Percentiles rank a stretch among this genome's conserved stretches.
phyloP scores from a whole-genome alignment of 2,329 filamentous ascomycete species.

The Gnomoniopsis sp. region DNA sequence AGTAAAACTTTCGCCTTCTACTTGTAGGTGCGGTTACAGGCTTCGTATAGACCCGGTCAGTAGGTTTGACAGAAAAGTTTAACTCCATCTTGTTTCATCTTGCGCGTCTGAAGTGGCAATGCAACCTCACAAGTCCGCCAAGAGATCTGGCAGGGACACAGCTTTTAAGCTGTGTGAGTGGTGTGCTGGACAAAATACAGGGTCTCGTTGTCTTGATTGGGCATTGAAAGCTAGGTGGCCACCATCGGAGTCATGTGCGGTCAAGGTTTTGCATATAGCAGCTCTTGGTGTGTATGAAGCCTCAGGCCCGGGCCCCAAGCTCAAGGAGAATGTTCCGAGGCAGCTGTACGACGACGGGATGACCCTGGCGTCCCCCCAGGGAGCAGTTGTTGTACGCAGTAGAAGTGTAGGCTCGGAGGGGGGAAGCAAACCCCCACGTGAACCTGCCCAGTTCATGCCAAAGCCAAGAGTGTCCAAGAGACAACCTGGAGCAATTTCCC shows the following conservation, averaged over 20 bases:
- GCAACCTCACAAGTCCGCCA: not conserved
- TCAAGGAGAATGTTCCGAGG: not conserved
- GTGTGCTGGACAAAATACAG: too few species aligned
- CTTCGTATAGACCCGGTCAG: too few species aligned
- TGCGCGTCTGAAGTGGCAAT: not conserved
- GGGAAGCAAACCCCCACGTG: not conserved
- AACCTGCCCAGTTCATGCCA: too few species aligned
- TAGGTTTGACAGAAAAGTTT: too few species aligned
- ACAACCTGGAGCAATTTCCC: not conserved
- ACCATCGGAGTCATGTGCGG: too few species aligned
- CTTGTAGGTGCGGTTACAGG: not conserved
- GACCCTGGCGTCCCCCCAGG: not conserved
- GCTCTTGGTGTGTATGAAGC: not conserved
- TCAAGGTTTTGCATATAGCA: too few species aligned
- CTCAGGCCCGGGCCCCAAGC: not conserved
- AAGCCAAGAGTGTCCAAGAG: not conserved
- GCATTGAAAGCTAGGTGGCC: too few species aligned
- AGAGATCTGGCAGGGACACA: not conserved
- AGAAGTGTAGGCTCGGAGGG: not conserved
- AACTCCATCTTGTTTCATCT: not conserved
- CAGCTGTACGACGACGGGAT: not conserved
- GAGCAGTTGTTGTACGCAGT: not conserved
- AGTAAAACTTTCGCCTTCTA: not conserved
- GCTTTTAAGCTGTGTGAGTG: not conserved
- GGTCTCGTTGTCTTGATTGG: too few species aligned